phyloP scores from a whole-genome alignment of 352 stramenopile genomes.

The Globisporangium spinosum region DNA sequence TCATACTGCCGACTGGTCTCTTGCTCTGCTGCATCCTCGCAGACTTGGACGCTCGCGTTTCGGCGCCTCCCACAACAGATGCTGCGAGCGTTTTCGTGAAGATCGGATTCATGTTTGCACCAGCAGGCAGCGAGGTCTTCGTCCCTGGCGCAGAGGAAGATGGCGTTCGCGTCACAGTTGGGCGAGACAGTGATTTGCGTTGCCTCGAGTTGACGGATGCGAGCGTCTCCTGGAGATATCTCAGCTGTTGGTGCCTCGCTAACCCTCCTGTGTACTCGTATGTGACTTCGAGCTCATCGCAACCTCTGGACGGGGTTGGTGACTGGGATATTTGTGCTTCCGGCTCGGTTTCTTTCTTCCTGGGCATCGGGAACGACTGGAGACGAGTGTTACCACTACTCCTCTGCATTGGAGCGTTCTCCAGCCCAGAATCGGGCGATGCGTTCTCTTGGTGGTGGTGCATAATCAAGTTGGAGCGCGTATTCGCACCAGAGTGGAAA shows the following conservation, averaged over 20 bases:
- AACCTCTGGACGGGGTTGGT: slow-evolving; percentile 28
- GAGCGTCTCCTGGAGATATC: slow-evolving; percentile 52
- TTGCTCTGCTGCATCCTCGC: slow-evolving; percentile 1
- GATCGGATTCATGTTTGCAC: slow-evolving; percentile 10
- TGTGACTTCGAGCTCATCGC: slow-evolving; percentile 41
- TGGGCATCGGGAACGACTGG: slow-evolving; percentile 43
- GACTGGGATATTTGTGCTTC: slow-evolving; percentile 32
- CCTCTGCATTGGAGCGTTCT: background rate
- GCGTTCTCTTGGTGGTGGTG: slow-evolving; percentile 14
- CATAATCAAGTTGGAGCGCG: background rate
- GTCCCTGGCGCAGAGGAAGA: slow-evolving; percentile 21
- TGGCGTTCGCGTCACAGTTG: slow-evolving; percentile 18
- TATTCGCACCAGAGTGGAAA: background rate
- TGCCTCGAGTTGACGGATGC: slow-evolving; percentile 51
- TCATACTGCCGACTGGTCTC: slow-evolving; percentile 7
- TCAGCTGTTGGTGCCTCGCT: slow-evolving; percentile 25
- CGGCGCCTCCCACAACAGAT: background rate
- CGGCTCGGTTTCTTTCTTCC: slow-evolving; percentile 26
- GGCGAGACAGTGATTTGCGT: slow-evolving; percentile 17
- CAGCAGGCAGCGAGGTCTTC: slow-evolving; percentile 24
- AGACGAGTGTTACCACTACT: slow-evolving; percentile 17
- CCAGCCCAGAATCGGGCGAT: background rate
- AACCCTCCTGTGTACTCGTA: slow-evolving; percentile 20
- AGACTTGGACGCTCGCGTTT: slow-evolving; percentile 9
- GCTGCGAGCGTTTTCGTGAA: slow-evolving; percentile 20